Conservation (phyloP, 129 eudicot species). For the Artemisia argyi region DNA sequence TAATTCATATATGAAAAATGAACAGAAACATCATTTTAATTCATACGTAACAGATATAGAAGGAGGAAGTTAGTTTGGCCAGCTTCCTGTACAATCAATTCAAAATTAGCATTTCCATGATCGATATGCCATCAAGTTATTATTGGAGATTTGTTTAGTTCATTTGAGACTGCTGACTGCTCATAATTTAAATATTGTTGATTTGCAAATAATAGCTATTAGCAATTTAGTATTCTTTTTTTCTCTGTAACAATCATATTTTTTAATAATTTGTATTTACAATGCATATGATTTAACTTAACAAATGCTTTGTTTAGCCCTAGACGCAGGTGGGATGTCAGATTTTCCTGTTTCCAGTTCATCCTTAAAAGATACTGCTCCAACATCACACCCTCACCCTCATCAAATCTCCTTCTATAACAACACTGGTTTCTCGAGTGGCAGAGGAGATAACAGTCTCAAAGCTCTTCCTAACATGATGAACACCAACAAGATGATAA, state of each 20-base stretch:
- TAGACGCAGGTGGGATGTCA: slow-evolving; percentile 43
- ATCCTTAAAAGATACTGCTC: slow-evolving; percentile 39
- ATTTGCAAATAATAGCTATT: neutral
- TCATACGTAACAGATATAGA: no score
- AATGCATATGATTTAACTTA: neutral
- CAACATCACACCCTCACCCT: slow-evolving; percentile 37
- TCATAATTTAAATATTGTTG: neutral
- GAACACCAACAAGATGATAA: slow-evolving; percentile 35
- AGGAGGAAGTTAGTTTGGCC: neutral
- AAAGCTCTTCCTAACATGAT: slow-evolving; percentile 26
- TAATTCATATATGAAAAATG: neutral
- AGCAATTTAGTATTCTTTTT: neutral
- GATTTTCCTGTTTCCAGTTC: slow-evolving; percentile 41
- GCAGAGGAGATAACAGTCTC: slow-evolving; percentile 25
- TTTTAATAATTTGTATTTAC: neutral
- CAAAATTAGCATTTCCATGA: no score
- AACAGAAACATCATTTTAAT: no score
- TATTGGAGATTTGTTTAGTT: no score
- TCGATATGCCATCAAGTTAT: no score
- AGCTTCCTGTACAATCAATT: neutral
- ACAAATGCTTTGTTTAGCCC: slow-evolving; percentile 15
- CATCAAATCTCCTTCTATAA: slow-evolving; percentile 43
- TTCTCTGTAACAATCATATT: neutral
- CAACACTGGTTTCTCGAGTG: slow-evolving; percentile 45
- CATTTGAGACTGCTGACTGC: no score